A percentile compares a stretch with the other conserved stretches of the same genome.
Conservation (phyloP, 2,329 filamentous ascomycete species). For the Bretziella fagacearum region DNA sequence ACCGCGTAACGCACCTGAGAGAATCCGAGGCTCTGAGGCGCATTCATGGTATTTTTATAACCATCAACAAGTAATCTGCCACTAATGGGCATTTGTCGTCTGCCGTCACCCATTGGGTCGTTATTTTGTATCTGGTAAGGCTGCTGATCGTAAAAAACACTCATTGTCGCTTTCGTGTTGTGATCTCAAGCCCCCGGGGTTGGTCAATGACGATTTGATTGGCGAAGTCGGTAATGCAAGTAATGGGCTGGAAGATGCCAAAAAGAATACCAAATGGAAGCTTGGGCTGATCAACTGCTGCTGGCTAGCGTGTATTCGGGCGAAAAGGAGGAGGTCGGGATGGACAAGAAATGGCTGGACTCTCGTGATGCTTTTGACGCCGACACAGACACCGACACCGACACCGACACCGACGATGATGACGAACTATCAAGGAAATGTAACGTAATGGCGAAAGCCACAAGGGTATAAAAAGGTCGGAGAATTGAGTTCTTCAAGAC, state of each 20-base stretch:
- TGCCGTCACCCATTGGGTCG: background rate
- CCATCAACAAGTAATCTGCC: slow-evolving; percentile 12
- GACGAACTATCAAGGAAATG: background rate
- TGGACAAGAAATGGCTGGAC: background rate
- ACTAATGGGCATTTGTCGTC: slow-evolving; percentile 6
- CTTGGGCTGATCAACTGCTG: background rate
- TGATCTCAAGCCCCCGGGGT: background rate
- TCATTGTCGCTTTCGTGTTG: background rate
- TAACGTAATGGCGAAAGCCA: too few species aligned
- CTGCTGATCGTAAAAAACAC: background rate
- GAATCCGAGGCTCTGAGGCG: slow-evolving; percentile 7
- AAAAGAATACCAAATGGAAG: slow-evolving; percentile 5
- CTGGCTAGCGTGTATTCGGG: background rate
- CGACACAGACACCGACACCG: too few species aligned
- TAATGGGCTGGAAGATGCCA: background rate
- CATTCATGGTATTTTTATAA: slow-evolving; percentile 9
- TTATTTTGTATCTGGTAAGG: background rate
- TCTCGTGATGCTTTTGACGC: background rate
- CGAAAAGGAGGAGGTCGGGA: slow-evolving; percentile 9
- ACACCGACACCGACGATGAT: too few species aligned
- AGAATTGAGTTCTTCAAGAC: background rate
- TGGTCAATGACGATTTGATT: slow-evolving; percentile 1
- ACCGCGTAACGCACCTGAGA: slow-evolving; percentile 9
- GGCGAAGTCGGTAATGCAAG: slow-evolving; percentile 4
- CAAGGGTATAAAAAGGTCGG: background rate